These are phyloP conservation scores for Chiua virens DNA, from an alignment of 768 basidiomycete species.

Conservation along the genomic window DNA sequence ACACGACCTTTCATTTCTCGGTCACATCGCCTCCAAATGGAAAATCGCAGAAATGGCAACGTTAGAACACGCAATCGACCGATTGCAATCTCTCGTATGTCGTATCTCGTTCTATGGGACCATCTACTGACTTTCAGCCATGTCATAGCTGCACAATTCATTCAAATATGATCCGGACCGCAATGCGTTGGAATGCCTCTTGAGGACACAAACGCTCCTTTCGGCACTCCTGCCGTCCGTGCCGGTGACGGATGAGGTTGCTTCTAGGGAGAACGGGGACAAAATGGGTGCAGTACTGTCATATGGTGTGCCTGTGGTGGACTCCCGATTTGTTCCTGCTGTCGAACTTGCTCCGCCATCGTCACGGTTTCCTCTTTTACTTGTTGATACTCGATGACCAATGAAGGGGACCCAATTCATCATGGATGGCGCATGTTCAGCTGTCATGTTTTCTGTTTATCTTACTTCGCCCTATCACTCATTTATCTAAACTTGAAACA, in stretches of 20 bases:
- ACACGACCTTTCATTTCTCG: conserved; percentile 52
- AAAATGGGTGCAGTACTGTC: conserved; percentile 47
- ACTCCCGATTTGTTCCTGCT: conserved; percentile 56
- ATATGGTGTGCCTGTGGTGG: conserved; percentile 51
- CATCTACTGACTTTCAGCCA: not conserved
- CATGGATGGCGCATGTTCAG: conserved; percentile 16
- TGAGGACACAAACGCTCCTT: conserved; percentile 61
- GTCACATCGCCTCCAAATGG: conserved; percentile 39
- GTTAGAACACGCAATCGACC: conserved; percentile 31
- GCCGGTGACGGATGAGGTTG: conserved; percentile 16
- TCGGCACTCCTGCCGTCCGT: conserved; percentile 52
- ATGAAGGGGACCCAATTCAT: conserved; percentile 14
- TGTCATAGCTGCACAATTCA: conserved; percentile 16
- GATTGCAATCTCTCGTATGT: conserved; percentile 29
- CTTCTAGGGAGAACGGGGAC: conserved; percentile 31
- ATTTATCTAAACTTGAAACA: conserved; percentile 33
- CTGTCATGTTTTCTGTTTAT: conserved; percentile 12
- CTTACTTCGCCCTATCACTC: conserved; percentile 20
- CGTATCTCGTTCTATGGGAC: not conserved
- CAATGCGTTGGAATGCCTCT: conserved; percentile 44
- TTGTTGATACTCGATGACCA: conserved; percentile 46
- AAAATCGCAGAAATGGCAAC: conserved; percentile 8
- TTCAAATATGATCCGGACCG: conserved; percentile 24
- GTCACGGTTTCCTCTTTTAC: conserved; percentile 71
- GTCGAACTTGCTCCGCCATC: conserved; percentile 69